A percentile compares a stretch with the other conserved stretches of the same genome.
These are phyloP conservation scores for Lasiodiplodia theobromae DNA, from an alignment of 2,329 filamentous ascomycete genomes.

Conservation along the genomic window DNA sequence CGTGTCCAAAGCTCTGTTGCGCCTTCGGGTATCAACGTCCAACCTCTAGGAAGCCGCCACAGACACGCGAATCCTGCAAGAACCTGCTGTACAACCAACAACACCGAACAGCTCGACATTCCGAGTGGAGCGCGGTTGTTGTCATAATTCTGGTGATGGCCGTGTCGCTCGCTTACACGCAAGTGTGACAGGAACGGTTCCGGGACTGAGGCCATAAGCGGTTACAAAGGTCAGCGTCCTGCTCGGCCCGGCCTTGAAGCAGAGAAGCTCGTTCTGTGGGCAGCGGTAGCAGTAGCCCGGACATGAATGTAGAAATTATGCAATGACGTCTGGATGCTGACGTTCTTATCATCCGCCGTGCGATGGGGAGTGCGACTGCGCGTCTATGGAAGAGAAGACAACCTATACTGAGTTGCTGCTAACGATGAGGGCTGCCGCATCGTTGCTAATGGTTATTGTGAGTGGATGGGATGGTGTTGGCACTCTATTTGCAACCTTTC, in stretches of 20 bases:
- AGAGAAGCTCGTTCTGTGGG: neutral
- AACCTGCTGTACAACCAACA: neutral
- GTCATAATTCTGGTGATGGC: neutral
- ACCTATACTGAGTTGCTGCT: neutral
- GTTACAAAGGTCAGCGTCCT: neutral
- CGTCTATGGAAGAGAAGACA: neutral
- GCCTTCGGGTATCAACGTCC: neutral
- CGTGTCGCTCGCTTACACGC: neutral
- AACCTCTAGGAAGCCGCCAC: neutral
- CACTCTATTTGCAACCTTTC: neutral
- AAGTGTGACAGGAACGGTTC: neutral
- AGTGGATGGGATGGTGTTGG: neutral
- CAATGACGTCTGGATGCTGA: neutral
- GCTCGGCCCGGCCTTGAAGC: neutral
- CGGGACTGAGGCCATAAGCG: neutral
- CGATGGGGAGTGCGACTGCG: neutral
- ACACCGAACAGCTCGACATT: neutral
- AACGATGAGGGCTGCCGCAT: too few species aligned
- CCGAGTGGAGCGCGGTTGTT: neutral
- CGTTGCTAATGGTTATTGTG: neutral
- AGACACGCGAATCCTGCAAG: neutral
- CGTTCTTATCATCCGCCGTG: neutral
- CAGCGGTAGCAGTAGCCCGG: neutral
- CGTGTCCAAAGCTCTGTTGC: neutral
- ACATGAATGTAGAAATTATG: neutral